Evolutionary conservation across 805 yeast species (phyloP), one percentile per base, ranked within the genome.

Genomic region (Metschnikowia dekortorum): DNA sequence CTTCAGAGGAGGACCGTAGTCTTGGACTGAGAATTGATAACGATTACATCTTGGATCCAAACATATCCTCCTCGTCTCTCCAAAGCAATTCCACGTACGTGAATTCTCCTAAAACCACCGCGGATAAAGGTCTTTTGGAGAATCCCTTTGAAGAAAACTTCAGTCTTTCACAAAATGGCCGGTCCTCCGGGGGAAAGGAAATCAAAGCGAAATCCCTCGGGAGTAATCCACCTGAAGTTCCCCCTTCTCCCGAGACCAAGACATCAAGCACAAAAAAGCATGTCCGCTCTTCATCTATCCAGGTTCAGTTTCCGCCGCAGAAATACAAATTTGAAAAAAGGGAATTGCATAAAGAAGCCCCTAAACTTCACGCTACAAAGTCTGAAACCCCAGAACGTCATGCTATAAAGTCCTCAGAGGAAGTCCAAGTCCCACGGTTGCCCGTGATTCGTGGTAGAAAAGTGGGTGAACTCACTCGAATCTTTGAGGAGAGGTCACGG

Each of bases 381-480:
- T 22, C 22, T 22, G 39, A 31, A 8, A 11, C 31, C 38, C 46
- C 42, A 10, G 10, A 10, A 14, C 38, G 32, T 28, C 18, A 34
- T 8, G 30, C 39, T 3, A 14, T 42, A 14, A 41, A 33, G 28
- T 10, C 34, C 4, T 13, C 34, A 14, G 43, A 29, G 30, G 34
- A 33, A 6, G n/a, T 42, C 39, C 45, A 28, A 34, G n/a, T 39
- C 10, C 51, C 48, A 6, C 66, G 63, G 43, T 66, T 65, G 49
- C 77, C 76, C 6, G 80, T 80, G 6, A 71, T 78, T 10, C 62
- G 83, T 14, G 83, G 82, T 10, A 71, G 79, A 47, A 81, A 80
- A 63, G 89, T 84, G 1, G 79, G 82, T 10, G 83, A 79, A 59
- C 67, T 84, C 51, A 85, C 89, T 1, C 77, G 75, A 51, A 64